A percentile compares a stretch with the other conserved stretches of the same genome.
These are phyloP conservation scores for Aureoboletus auriporus DNA, from an alignment of 768 basidiomycete species.

Conservation along the genomic window DNA sequence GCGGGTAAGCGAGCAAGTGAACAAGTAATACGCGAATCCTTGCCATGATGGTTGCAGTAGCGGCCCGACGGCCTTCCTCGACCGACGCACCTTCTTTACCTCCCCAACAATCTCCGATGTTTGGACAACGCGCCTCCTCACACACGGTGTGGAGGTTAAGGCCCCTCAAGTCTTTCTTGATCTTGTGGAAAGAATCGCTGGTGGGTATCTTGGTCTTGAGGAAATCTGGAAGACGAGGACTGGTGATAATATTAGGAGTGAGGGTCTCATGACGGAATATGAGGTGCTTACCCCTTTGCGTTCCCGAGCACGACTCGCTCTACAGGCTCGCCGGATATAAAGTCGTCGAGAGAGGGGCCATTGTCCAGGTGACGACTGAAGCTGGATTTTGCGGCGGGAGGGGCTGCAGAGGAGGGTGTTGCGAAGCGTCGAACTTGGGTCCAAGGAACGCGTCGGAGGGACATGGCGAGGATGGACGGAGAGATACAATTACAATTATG, in stretches of 20 bases:
- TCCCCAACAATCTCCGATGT: conserved; percentile 99
- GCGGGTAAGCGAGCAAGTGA: conserved; percentile 4
- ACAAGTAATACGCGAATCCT: conserved; percentile 12
- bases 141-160: conserved; percentile 93
- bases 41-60: conserved; percentile 99
- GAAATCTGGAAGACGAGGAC: conserved; percentile 82
- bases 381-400: conserved; percentile 31
- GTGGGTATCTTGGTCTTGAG: conserved; percentile 92
- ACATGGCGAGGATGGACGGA: conserved; percentile 1
- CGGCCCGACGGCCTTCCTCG: conserved; percentile 71
- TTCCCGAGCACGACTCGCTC: conserved; percentile 71
- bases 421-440: conserved; percentile 41
- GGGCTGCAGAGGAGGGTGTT: conserved; percentile 35
- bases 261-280: neutral
- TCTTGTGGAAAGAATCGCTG: conserved; percentile 81
- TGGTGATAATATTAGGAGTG: conserved; percentile 26
- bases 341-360: conserved; percentile 80
- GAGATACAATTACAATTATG: neutral
- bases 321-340: conserved; percentile 56
- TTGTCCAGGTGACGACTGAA: conserved; percentile 53
- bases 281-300: conserved; percentile 51
- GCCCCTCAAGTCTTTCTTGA: conserved; percentile 93
- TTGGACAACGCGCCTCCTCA: conserved; percentile 97
- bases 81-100: conserved; percentile 66
- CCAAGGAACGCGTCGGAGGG: neutral